Percentiles rank a stretch among this genome's conserved stretches.
These are phyloP conservation scores for Zychaea mexicana DNA, from an alignment of 371 early-diverging fungal genomes.

Conservation along the genomic window DNA sequence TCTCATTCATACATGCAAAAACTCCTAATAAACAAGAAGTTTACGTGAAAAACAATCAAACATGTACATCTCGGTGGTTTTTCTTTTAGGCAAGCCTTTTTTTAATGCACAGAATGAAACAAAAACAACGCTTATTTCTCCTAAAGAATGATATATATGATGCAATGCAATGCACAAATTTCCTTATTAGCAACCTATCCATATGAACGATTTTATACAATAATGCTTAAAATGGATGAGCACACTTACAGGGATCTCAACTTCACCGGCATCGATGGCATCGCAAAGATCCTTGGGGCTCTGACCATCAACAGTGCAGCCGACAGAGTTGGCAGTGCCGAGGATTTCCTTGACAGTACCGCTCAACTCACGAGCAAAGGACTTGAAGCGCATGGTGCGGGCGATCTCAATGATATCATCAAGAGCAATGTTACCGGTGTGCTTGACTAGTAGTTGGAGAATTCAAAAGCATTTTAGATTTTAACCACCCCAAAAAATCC, in stretches of 20 bases:
- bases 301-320: constrained; percentile 83
- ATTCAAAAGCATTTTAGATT: no score
- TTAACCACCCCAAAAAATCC: no score
- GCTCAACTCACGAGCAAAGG: constrained; percentile 81
- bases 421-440: constrained; percentile 90
- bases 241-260: constrained; percentile 85
- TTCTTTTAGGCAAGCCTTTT: not conserved
- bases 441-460: constrained; percentile 84
- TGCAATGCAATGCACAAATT: no score
- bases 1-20: no score
- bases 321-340: constrained; percentile 98
- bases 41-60: no score
- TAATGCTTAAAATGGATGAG: no score
- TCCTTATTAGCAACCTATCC: no score
- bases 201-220: no score
- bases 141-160: constrained; percentile 1
- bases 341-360: constrained; percentile 99
- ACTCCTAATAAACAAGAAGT: no score
- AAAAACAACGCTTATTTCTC: constrained; percentile 17
- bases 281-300: constrained; percentile 50
- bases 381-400: constrained; percentile 94
- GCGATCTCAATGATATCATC: constrained; percentile 97
- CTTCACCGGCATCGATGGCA: constrained; percentile 74
- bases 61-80: not conserved
- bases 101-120: constrained; percentile 1